Conservation (phyloP, 345 rosid species). For the Populus deltoides region DNA sequence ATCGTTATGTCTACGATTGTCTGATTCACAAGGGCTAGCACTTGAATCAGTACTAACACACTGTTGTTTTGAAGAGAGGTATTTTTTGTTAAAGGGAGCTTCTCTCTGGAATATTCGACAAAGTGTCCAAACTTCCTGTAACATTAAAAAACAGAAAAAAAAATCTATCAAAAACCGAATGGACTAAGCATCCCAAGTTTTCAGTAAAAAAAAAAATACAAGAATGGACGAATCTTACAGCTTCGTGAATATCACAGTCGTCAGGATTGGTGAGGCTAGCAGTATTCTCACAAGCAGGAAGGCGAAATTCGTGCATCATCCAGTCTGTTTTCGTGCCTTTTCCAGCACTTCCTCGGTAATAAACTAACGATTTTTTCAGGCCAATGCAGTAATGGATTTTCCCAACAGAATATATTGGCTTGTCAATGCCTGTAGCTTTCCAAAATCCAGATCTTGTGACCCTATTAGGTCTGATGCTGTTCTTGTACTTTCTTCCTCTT, state of each 20-base stretch:
- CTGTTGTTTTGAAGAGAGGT: conserved; percentile 4
- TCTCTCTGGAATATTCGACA: conserved; percentile 38
- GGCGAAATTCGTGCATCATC: conserved; percentile 65
- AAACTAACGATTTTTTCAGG: conserved; percentile 48
- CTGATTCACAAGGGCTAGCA: neutral
- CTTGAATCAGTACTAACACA: neutral
- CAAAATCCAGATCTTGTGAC: conserved; percentile 53
- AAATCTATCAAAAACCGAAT: neutral
- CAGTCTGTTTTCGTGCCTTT: conserved; percentile 54
- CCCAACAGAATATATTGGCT: conserved; percentile 25
- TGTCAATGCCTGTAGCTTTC: conserved; percentile 64
- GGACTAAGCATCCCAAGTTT: neutral
- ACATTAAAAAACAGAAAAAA: neutral
- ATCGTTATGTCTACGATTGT: neutral
- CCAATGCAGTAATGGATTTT: conserved; percentile 33
- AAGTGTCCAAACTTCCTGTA: conserved; percentile 42
- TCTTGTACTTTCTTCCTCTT: conserved; percentile 50
- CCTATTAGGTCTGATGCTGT: conserved; percentile 53
- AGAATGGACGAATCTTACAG: conserved; percentile 7
- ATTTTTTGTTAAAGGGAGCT: conserved; percentile 13
- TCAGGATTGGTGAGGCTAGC: neutral
- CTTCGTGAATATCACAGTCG: conserved; percentile 16
- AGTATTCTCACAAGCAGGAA: conserved; percentile 16
- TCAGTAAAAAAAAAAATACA: neutral
- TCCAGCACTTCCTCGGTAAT: conserved; percentile 49